Base-by-base conservation (phyloP, 2,329 filamentous ascomycete genomes). In the Coleophoma cylindrospora region DNA sequence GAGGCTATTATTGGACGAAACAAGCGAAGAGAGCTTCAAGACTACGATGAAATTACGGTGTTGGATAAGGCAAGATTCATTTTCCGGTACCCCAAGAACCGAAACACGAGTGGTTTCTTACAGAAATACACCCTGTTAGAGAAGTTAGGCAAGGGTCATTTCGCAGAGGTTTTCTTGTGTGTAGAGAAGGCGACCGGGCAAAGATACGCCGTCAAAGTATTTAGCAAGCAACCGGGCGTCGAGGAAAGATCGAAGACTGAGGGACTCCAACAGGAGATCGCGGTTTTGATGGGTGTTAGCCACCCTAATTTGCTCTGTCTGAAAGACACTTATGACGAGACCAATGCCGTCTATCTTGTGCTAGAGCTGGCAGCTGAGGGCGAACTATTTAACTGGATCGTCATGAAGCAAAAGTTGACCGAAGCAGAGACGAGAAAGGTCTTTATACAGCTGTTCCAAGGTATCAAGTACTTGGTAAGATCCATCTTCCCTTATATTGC, bases 321-420 rank as follows among this genome's bases (percentile, higher is more conserved):
- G 49, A 96, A 95, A 68, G 91, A 96, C 58, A 96, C 91, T 0
- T 99, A 96, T 66, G 89, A 95, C 62, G 94, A 99, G 67, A 79
- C 80, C 45, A 90, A 94, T 58, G 89, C 89, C 2, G 90, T 96
- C 17, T 97, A 96, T 66, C 74, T 99, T 40, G 86, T 99, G 11
- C 72, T 97, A 45, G 94, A 99, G 66, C 77, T 97, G 59, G 92
- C 92, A 2, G 76, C 90, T 0, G 91, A 96, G 68, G 94, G 94
- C 61, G 95, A 99, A 69, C 74, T 99, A 13, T 99, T 99, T 77
- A 96, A 97, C 65, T 86, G 83, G 71, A 96, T 99, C 54, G 87
- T 96, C 22, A 84, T 86, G 77, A 92, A 95, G 70, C 81, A 90
- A 64, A 96, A 95, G 67, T 74, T 99, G 53, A 84, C 81, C 2